Evolutionary conservation across 2,329 filamentous ascomycete species (phyloP), one percentile per base, ranked within the genome.

Genomic region (Aspergillus flavus): DNA sequence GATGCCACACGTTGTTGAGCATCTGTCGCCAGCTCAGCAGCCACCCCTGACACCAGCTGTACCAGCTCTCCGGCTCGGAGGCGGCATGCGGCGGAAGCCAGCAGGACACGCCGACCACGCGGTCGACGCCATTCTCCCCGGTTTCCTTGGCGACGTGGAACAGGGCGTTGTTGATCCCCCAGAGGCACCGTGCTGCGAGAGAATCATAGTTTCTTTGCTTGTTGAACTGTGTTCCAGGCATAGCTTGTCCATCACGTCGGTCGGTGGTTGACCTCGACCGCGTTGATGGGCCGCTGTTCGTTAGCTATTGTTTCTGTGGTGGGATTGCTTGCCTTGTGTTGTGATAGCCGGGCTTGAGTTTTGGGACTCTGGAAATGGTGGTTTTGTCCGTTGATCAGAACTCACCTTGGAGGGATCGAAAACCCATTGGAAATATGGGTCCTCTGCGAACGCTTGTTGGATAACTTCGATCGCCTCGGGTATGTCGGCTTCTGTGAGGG

Each of bases 131-230:
- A 10, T 46, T 53, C 2, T 11, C 12, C 34, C 26, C 77, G 0
- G 81, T 78, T 69, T 90, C 86, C 75, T 88, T 90, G 3, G 89
- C 89, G 61, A 92, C 87, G 68, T 90, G 86, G 78, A 92, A 92
- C 32, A 92, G 83, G 50, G 87, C 90, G 72, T 92, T 90, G 34
- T 85, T 82, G 73, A 92, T 91, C 14, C 90, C 90, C 90, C 89
- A 92, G 64, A 81, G 81, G 78, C 89, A 92, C 53, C 90, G 85
- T 2, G 89, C 85, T 0, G 82, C 83, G 10, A 91, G 82, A 14
- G 88, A 91, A 43, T 82, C 83, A 61, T 84, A 82, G 71, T 91
- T 91, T 30, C 89, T 83, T 59, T 80, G 71, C 12, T 83, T 78
- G 62, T 85, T 85, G 77, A 90, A 89, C 85, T 89, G 69, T 16